A percentile compares a stretch with the other conserved stretches of the same genome.
Conservation (phyloP, 2,329 filamentous ascomycete species). For the Ophiosphaerella herpotricha region DNA sequence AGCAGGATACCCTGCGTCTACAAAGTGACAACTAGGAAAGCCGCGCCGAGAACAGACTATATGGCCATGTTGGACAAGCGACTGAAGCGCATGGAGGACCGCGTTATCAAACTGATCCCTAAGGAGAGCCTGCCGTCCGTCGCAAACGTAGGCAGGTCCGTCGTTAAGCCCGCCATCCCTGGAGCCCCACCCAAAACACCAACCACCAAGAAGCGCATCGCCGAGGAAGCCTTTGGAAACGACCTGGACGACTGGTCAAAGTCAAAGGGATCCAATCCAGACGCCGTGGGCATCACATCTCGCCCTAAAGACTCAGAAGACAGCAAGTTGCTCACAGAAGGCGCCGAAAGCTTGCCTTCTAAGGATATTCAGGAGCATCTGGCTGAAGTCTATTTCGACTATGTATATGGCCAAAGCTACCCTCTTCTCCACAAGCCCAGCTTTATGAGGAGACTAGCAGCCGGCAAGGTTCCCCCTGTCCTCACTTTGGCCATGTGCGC, state of each 20-base stretch:
- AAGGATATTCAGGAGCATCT: slow-evolving; percentile 92
- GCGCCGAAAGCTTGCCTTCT: slow-evolving; percentile 78
- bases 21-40: slow-evolving; percentile 93
- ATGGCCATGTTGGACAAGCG: slow-evolving; percentile 99
- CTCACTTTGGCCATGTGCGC: slow-evolving; percentile 93
- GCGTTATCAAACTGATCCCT: slow-evolving; percentile 93
- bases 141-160: slow-evolving; percentile 72
- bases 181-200: slow-evolving; percentile 61
- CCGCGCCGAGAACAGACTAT: slow-evolving; percentile 92
- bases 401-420: slow-evolving; percentile 93
- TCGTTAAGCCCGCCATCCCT: slow-evolving; percentile 78
- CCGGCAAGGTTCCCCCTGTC: slow-evolving; percentile 82
- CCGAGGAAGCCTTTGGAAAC: slow-evolving; percentile 83
- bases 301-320: slow-evolving; percentile 66
- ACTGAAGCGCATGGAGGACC: slow-evolving; percentile 94
- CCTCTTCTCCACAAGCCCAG: slow-evolving; percentile 94
- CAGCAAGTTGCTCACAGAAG: slow-evolving; percentile 77
- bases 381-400: slow-evolving; percentile 93
- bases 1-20: slow-evolving; percentile 96
- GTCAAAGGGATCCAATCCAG: slow-evolving; percentile 56
- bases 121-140: slow-evolving; percentile 77
- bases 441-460: slow-evolving; percentile 86
- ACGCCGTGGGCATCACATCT: slow-evolving; percentile 56
- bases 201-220: slow-evolving; percentile 74
- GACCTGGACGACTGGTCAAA: slow-evolving; percentile 83